phyloP scores from a whole-genome alignment of 495 filamentous ascomycete species.

The Wilcoxina mikolae region DNA sequence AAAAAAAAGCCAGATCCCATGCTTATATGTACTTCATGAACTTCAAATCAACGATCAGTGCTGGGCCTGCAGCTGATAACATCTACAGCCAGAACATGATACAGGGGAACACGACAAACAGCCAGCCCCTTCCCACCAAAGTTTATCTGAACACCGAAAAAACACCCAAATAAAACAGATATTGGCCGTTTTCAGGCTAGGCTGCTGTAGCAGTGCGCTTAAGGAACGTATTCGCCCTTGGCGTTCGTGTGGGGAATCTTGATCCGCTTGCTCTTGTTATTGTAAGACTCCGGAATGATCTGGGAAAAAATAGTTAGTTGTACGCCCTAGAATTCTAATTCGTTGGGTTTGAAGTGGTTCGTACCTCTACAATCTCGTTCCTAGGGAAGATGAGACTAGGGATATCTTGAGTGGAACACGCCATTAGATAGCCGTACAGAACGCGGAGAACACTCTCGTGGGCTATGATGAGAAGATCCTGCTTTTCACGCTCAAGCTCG shows the following conservation, averaged over 20 bases:
- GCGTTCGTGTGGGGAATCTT: slow-evolving; percentile 40
- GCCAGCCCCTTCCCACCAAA: too few species aligned
- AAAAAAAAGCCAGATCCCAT: too few species aligned
- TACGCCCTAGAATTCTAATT: not conserved
- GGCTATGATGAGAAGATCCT: slow-evolving; percentile 91
- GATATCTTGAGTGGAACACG: slow-evolving; percentile 91
- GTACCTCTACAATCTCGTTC: slow-evolving; percentile 87
- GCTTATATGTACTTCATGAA: too few species aligned
- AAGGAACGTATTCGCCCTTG: slow-evolving; percentile 1
- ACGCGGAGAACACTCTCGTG: slow-evolving; percentile 95
- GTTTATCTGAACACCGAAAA: too few species aligned
- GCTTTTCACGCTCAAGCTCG: slow-evolving; percentile 91
- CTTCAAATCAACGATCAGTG: too few species aligned
- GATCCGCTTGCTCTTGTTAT: slow-evolving; percentile 84
- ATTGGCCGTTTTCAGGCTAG: not conserved
- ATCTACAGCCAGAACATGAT: too few species aligned
- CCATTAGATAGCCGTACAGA: slow-evolving; percentile 95
- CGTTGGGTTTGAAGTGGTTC: slow-evolving; percentile 15
- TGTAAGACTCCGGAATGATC: slow-evolving; percentile 94
- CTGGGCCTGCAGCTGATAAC: too few species aligned
- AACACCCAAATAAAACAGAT: too few species aligned
- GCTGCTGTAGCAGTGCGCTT: not conserved
- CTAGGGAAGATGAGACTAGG: slow-evolving; percentile 86
- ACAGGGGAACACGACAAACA: too few species aligned
- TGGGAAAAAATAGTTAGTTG: slow-evolving; percentile 26